Evolutionary conservation across 129 eudicot species (phyloP), one percentile per base, ranked within the genome.

Genomic region (Flaveria sonorensis): DNA sequence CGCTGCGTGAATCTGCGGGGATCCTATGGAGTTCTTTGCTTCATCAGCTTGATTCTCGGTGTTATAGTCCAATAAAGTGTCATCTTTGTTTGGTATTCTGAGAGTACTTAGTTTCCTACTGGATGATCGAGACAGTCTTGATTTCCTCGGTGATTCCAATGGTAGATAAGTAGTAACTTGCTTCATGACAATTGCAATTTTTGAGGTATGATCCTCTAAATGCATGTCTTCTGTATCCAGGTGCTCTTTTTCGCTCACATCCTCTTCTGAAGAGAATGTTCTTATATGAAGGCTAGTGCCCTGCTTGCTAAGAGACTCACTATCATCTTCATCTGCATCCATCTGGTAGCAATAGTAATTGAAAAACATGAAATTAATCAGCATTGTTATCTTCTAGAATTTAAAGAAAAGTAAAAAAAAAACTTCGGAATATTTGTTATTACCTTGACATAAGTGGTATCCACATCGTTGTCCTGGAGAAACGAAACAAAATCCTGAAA

Each of bases 311-410:
- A 78, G 16, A 10, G 84, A 82, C 77, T 85, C 90, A 23, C 83
- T 91, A 32, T 94, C 99, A 4, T 90, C 96, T 69, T 94, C 99
- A 15, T 77, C 82, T 1, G 97, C 69, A 73, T 91, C 96, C 87
- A 94, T 87, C 99, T 94, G 87, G 18, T 45, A 13, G 23, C 21
- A 50, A 10, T 10, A 79, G 52, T 19, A 32, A 14, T 11, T 0
- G 30, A 30, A 63, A 40, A 79, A 14, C 46, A 73, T 9, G 21
- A 30, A 66, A 70, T 66, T 70, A 79, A 69, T 42, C 42, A 64
- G 51, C 85, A 68, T 65, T 47, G 43, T 62, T 10, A 36, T 24
- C n/a, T 56, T 46, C 28, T 79, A 47, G 42, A 15, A 47, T 36
- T 20, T 57, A 70, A 14, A 78, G 6, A 15, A 56, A 47, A 6